phyloP scores from a whole-genome alignment of 768 basidiomycete species.

The Jaapia argillacea region DNA sequence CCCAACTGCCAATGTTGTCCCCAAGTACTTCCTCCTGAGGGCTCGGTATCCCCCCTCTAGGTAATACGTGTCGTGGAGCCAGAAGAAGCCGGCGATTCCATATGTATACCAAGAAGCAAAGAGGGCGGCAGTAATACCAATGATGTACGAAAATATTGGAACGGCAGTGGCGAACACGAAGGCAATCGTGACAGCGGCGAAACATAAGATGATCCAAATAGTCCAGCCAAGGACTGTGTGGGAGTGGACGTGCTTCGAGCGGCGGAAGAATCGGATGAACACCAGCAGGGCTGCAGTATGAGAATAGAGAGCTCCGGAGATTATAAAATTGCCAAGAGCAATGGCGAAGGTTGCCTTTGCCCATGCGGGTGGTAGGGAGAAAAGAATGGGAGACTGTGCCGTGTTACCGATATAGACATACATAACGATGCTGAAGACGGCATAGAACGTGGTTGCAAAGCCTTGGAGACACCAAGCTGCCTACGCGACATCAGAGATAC shows the following conservation, averaged over 20 bases:
- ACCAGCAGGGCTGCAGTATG: constrained; percentile 46
- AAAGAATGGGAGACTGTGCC: constrained; percentile 33
- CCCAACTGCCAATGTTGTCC: constrained; percentile 26
- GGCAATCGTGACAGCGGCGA: constrained; percentile 27
- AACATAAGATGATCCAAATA: constrained; percentile 34
- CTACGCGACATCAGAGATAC: constrained; percentile 13
- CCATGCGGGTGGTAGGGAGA: constrained; percentile 39
- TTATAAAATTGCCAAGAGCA: constrained; percentile 39
- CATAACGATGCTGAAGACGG: constrained; percentile 27
- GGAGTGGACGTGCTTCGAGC: constrained; percentile 35
- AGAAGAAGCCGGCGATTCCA: constrained; percentile 43
- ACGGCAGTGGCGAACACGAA: constrained; percentile 40
- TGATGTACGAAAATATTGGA: constrained; percentile 45
- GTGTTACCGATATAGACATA: constrained; percentile 39
- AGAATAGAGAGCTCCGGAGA: constrained; percentile 35
- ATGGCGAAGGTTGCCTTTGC: constrained; percentile 39
- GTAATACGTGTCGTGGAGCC: constrained; percentile 38
- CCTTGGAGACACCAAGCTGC: constrained; percentile 46
- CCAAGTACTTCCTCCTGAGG: constrained; percentile 22
- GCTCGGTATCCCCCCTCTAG: constrained; percentile 25
- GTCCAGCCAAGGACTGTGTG: constrained; percentile 42
- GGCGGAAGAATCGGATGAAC: constrained; percentile 41
- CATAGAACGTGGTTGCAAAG: constrained; percentile 41
- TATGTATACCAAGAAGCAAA: constrained; percentile 56
- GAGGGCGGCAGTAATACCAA: constrained; percentile 40